Conservation (phyloP, 768 basidiomycete species). For the Boletus patriciae region DNA sequence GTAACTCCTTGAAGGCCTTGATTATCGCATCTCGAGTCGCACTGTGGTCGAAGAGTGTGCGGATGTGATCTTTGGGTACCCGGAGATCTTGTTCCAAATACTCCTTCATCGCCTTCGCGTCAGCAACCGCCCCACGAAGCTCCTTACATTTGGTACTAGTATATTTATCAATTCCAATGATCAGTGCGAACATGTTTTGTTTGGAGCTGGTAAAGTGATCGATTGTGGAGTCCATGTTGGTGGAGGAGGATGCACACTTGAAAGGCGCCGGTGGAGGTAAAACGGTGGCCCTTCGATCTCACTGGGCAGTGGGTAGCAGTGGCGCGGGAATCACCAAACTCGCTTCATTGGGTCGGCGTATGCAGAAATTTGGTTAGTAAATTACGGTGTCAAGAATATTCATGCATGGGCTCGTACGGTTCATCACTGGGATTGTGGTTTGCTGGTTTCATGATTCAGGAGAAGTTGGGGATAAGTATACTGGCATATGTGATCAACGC, state of each 20-base stretch:
- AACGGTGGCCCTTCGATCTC: background rate
- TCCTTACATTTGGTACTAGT: slow-evolving; percentile 14
- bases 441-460: background rate
- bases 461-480: background rate
- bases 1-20: slow-evolving; percentile 24
- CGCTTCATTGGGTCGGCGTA: background rate
- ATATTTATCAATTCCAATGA: slow-evolving; percentile 47
- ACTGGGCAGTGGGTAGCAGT: background rate
- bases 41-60: slow-evolving; percentile 35
- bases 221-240: background rate
- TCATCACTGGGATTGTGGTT: background rate
- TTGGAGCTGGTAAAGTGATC: background rate
- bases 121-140: slow-evolving; percentile 39
- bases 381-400: background rate
- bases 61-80: slow-evolving; percentile 37
- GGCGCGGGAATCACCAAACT: background rate
- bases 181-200: slow-evolving; percentile 34
- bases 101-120: slow-evolving; percentile 40
- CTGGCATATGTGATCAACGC: background rate
- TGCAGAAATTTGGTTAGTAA: background rate
- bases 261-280: background rate
- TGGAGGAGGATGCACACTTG: background rate
- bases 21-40: slow-evolving; percentile 42
- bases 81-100: slow-evolving; percentile 34
- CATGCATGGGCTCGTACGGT: background rate